phyloP scores from a whole-genome alignment of 2,329 filamentous ascomycete genomes.

The Emergomyces africanus region DNA sequence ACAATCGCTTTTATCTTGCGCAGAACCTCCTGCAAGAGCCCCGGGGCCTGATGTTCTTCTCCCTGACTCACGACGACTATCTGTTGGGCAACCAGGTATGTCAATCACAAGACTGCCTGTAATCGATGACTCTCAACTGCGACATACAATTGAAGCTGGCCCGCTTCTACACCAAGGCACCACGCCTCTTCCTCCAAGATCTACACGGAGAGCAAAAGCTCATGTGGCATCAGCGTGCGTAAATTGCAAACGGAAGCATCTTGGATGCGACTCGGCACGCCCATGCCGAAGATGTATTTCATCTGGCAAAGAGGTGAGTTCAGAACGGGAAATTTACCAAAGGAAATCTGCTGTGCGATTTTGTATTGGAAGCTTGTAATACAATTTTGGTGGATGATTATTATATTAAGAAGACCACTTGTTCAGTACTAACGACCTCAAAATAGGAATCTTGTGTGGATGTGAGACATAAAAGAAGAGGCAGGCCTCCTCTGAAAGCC shows the following conservation, averaged over 20 bases:
- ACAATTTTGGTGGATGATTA: background rate
- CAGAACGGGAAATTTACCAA: background rate
- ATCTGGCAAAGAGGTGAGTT: slow-evolving; percentile 24
- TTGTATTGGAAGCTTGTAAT: background rate
- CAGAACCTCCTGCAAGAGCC: slow-evolving; percentile 5
- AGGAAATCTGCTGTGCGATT: background rate
- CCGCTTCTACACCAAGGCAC: slow-evolving; percentile 8
- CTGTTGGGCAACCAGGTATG: background rate
- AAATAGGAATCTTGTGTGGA: slow-evolving; percentile 20
- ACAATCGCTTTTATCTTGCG: slow-evolving; percentile 6
- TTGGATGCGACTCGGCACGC: slow-evolving; percentile 24
- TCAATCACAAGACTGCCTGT: background rate
- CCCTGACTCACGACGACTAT: background rate
- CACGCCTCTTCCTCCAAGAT: slow-evolving; percentile 14
- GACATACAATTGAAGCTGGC: slow-evolving; percentile 6
- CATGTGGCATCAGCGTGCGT: slow-evolving; percentile 28
- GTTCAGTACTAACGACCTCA: slow-evolving; percentile 6
- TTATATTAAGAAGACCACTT: background rate
- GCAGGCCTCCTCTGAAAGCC: slow-evolving; percentile 20
- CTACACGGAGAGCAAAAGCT: slow-evolving; percentile 23
- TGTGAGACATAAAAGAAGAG: slow-evolving; percentile 25
- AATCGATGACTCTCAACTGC: slow-evolving; percentile 6
- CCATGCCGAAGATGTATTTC: slow-evolving; percentile 26
- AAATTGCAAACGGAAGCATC: slow-evolving; percentile 28
- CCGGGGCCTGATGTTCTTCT: slow-evolving; percentile 1